Evolutionary conservation across 164 flowering plant genomes (phyloP).

Genomic region (Houttuynia cordata): DNA sequence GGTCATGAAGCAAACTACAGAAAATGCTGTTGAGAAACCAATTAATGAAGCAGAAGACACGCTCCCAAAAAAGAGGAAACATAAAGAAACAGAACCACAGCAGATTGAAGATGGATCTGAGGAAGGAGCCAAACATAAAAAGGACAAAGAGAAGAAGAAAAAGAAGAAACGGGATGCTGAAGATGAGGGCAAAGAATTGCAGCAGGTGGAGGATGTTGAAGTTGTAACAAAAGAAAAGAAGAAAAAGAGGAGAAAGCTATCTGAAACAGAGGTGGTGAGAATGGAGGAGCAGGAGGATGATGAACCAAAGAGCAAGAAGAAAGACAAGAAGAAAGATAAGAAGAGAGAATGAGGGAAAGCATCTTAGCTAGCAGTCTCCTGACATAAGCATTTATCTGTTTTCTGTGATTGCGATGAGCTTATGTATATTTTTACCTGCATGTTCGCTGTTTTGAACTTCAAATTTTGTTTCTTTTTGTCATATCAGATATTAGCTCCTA

Average conservation of each 20-base stretch:
- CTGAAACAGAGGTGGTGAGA: conserved; percentile 4
- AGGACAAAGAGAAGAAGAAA: conserved; percentile 7
- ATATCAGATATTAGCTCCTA: too few species aligned
- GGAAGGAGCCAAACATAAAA: conserved; percentile 11
- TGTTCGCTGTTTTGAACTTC: too few species aligned
- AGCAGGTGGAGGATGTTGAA: neutral
- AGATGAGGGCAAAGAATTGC: conserved; percentile 9
- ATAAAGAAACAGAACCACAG: conserved; percentile 13
- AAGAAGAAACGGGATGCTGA: conserved; percentile 12
- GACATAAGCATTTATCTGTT: too few species aligned
- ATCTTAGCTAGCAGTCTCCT: too few species aligned
- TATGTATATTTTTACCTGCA: too few species aligned
- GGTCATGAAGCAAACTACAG: conserved; percentile 21
- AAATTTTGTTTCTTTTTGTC: too few species aligned
- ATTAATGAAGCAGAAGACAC: conserved; percentile 5
- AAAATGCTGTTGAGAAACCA: conserved; percentile 5
- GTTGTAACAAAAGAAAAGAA: conserved; percentile 5
- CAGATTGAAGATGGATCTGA: conserved; percentile 8
- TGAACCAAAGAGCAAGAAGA: conserved; percentile 10
- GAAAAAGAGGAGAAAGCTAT: conserved; percentile 24
- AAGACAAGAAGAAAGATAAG: conserved; percentile 26
- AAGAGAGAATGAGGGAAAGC: conserved; percentile 23
- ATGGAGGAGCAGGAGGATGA: conserved; percentile 10
- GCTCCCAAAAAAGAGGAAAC: conserved; percentile 20
- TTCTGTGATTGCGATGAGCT: too few species aligned